A percentile compares a stretch with the other conserved stretches of the same genome.
phyloP scores from a whole-genome alignment of 371 early-diverging fungal genomes.

The Parasitella parasitica region DNA sequence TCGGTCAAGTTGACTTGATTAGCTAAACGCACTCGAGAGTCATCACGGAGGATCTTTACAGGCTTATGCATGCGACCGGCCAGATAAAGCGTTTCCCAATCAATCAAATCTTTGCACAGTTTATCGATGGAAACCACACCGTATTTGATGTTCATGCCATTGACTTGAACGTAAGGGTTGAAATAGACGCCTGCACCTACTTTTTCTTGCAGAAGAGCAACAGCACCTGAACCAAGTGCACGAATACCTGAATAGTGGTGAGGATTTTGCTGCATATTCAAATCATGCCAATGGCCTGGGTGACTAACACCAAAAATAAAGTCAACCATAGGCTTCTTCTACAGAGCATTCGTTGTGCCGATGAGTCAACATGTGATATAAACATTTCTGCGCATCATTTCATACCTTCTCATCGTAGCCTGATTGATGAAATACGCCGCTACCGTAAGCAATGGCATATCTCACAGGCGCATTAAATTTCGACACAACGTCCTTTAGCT shows the following conservation, averaged over 20 bases:
- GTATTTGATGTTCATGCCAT: slow-evolving; percentile 89
- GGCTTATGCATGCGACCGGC: slow-evolving; percentile 98
- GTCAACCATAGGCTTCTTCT: slow-evolving; percentile 86
- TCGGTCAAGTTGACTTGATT: slow-evolving; percentile 86
- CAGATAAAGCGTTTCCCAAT: slow-evolving; percentile 94
- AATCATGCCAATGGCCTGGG: slow-evolving; percentile 94
- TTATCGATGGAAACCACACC: slow-evolving; percentile 93
- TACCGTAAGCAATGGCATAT: slow-evolving; percentile 94
- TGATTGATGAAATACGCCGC: slow-evolving; percentile 88
- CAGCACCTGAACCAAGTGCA: slow-evolving; percentile 67
- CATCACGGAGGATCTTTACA: slow-evolving; percentile 84
- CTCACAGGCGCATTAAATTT: slow-evolving; percentile 72
- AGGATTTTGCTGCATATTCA: slow-evolving; percentile 88
- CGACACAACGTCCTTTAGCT: slow-evolving; percentile 57
- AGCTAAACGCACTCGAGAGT: slow-evolving; percentile 83
- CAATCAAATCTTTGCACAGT: slow-evolving; percentile 81
- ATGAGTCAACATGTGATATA: not conserved
- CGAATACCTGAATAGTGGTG: slow-evolving; percentile 86
- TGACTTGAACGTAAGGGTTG: slow-evolving; percentile 89
- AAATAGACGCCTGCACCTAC: slow-evolving; percentile 93
- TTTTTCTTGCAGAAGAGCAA: slow-evolving; percentile 77
- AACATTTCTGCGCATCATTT: not conserved
- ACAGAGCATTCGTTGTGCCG: not conserved
- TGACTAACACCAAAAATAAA: slow-evolving; percentile 96
- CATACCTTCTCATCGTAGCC: slow-evolving; percentile 74